These are phyloP conservation scores for Epichloe scottii DNA, from an alignment of 2,329 filamentous ascomycete species.

Conservation along the genomic window DNA sequence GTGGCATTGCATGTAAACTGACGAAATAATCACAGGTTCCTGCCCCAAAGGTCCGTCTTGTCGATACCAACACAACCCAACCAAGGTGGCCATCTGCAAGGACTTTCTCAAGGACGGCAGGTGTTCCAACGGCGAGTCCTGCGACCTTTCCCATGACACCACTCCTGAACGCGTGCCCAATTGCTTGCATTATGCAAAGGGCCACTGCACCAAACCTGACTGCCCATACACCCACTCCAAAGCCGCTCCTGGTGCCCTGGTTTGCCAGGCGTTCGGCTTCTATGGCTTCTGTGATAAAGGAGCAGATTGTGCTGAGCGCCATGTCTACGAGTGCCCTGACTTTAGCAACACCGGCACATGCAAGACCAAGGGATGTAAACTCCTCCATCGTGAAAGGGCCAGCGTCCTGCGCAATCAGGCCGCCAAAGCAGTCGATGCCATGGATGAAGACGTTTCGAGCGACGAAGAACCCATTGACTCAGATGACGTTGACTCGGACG, in stretches of 20 bases:
- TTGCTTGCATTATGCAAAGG: slow-evolving; percentile 82
- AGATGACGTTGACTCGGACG: slow-evolving; percentile 71
- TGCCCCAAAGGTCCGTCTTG: slow-evolving; percentile 75
- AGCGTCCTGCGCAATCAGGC: slow-evolving; percentile 61
- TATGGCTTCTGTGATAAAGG: slow-evolving; percentile 86
- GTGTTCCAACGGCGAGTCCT: slow-evolving; percentile 65
- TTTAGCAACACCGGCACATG: slow-evolving; percentile 86
- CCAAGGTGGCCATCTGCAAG: slow-evolving; percentile 84
- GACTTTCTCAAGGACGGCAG: slow-evolving; percentile 68
- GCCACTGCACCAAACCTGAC: slow-evolving; percentile 74
- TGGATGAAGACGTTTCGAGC: slow-evolving; percentile 58
- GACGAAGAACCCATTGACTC: slow-evolving; percentile 61
- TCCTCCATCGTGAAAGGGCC: slow-evolving; percentile 79
- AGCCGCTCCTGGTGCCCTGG: slow-evolving; percentile 61
- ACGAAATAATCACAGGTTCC: slow-evolving; percentile 49
- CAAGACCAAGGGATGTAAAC: slow-evolving; percentile 66
- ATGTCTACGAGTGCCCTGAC: slow-evolving; percentile 88
- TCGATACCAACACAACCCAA: slow-evolving; percentile 69
- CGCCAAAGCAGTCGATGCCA: slow-evolving; percentile 38
- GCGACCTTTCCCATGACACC: slow-evolving; percentile 83
- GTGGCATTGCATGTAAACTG: slow-evolving; percentile 28
- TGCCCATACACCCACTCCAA: slow-evolving; percentile 82
- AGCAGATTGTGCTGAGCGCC: slow-evolving; percentile 62
- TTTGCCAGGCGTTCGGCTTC: slow-evolving; percentile 74
- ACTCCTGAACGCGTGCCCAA: slow-evolving; percentile 73